Percentiles rank a stretch among this genome's conserved stretches.
Conservation (phyloP, 257 asterid species). For the Ballota nigra region DNA sequence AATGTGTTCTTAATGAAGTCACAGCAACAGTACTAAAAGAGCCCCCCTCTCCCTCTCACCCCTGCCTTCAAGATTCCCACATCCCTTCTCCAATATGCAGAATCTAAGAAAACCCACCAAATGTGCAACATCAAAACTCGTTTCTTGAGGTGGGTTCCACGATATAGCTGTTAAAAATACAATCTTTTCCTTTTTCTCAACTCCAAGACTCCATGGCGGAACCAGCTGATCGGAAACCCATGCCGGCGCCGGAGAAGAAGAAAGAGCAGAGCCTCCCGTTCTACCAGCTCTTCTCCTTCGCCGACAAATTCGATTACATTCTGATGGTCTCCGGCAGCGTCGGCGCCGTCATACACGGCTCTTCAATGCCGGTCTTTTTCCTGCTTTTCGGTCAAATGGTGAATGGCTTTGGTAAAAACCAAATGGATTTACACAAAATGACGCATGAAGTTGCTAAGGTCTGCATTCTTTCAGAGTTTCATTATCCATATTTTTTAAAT, state of each 20-base stretch:
- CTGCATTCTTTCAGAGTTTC: background rate
- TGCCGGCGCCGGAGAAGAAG: slow-evolving; percentile 49
- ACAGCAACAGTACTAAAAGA: no score
- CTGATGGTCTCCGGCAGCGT: slow-evolving; percentile 43
- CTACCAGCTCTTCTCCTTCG: slow-evolving; percentile 45
- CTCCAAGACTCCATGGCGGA: slow-evolving; percentile 33
- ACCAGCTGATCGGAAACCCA: slow-evolving; percentile 35
- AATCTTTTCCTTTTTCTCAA: background rate
- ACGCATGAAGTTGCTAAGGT: slow-evolving; percentile 72
- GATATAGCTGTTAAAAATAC: background rate
- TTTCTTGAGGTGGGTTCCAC: background rate
- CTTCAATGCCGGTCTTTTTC: slow-evolving; percentile 97
- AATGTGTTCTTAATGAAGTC: background rate
- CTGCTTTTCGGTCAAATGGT: slow-evolving; percentile 87
- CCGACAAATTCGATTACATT: slow-evolving; percentile 37
- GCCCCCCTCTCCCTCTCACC: background rate
- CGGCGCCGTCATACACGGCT: slow-evolving; percentile 87
- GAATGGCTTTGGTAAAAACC: slow-evolving; percentile 89
- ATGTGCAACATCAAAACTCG: background rate
- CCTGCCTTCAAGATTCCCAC: background rate
- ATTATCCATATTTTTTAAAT: background rate
- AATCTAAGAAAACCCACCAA: background rate
- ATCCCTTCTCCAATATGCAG: background rate
- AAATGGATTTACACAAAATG: slow-evolving; percentile 71
- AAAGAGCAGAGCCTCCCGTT: slow-evolving; percentile 47